Base-by-base conservation (phyloP, 2,329 filamentous ascomycete genomes). In the Lachnellula occidentalis region DNA sequence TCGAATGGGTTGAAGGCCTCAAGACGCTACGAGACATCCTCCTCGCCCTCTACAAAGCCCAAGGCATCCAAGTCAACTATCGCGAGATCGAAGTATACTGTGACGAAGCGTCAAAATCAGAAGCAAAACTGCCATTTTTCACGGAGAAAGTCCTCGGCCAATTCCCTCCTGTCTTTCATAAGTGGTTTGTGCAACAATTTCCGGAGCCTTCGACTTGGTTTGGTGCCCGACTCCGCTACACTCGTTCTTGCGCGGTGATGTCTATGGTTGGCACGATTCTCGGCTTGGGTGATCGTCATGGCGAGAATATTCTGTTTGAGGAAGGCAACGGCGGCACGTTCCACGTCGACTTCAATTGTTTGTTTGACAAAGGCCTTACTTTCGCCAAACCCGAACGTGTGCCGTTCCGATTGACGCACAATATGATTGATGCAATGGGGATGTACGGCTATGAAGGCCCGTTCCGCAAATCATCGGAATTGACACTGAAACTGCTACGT, bases 301-400 rank as follows among this genome's bases (percentile, higher is more conserved):
- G 92, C 55, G 94, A 99, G 71, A 99, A 99, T 71, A 90, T 99
- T 53, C 82, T 96, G 31, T 84, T 99, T 34, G 91, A 97, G 71
- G 90, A 97, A 74, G 87, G 88, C 54, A 95, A 91, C 61, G 94
- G 95, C 45, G 92, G 92, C 50, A 85, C 95, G 2, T 89, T 99
- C 72, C 94, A 99, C 72, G 95, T 99, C 45, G 94, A 99, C 73
- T 99, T 99, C 79, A 99, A 99, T 74, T 99, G 95, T 71, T 83
- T 99, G 4, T 99, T 99, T 70, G 95, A 99, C 76, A 99, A 99
- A 68, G 94, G 94, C 1, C 81, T 92, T 41, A 96, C 92, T 0
- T 97, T 99, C 69, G 87, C 91, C 59, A 95, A 95, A 71, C 92
- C 94, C 0, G 94, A 99, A 72, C 79, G 88, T 31, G 94, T 99